Evolutionary conservation across 805 yeast species (phyloP), one percentile per base, ranked within the genome.

Genomic region (Saturnispora sekii): DNA sequence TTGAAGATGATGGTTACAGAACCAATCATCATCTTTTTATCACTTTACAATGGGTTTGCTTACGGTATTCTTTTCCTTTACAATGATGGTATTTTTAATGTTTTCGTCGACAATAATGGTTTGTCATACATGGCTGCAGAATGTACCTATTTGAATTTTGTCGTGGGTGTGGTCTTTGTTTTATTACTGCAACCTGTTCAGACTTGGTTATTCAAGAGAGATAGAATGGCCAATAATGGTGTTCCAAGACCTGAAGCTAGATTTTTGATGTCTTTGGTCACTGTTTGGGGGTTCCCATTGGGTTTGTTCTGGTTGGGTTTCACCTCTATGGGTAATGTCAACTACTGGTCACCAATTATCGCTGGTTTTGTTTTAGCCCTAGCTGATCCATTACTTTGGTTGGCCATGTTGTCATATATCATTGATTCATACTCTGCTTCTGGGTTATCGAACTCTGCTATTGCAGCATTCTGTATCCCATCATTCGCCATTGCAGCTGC

Each of bases 201-300:
- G 51, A 61, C 64, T 9, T 58, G 48, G 41, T 44, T 63, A 35
- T 63, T 57, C 50, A 61, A 44, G 44, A 53, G 48, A 31, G 61
- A 55, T 48, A 59, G 62, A 51, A 34, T 52, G 26, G 60, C 53
- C 46, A 58, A 61, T 44, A 63, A 60, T 32, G 67, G 67, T 42
- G 44, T 59, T 38, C 55, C 58, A 45, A 56, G 59, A 49, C 67
- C 67, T 15, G 67, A 63, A 49, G 64, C 61, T 34, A 57, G 67
- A 53, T 63, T 63, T 49, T 39, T 54, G 30, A 15, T 55, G 10
- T 62, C 67, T 1, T 50, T 63, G 43, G 61, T 63, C 26, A 55
- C 61, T 3, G 65, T 61, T 33, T 63, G 67, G 67, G 63, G 64
- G 34, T 63, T 61, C 60, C 67, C 66, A 45, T 51, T 59, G 26